A percentile compares a stretch with the other conserved stretches of the same genome.
phyloP scores from a whole-genome alignment of 768 basidiomycete species.

The Lenzites betulinus region DNA sequence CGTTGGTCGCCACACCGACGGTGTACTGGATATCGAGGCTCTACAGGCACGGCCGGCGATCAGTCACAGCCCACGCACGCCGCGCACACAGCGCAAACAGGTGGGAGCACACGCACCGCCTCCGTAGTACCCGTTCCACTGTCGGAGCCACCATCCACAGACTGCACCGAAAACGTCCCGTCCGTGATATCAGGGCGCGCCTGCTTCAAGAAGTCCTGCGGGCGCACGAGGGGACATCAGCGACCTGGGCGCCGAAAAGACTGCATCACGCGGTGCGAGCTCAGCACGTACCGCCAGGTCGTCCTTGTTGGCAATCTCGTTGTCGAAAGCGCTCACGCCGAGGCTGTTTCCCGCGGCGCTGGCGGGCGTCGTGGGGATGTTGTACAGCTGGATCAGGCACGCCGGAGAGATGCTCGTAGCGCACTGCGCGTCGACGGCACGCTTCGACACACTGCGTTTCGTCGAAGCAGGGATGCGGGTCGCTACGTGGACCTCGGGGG shows the following conservation, averaged over 20 bases:
- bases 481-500: no score
- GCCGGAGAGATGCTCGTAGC: conserved; percentile 27
- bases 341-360: conserved; percentile 31
- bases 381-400: conserved; percentile 37
- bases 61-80: no score
- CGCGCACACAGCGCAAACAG: no score
- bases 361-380: conserved; percentile 37
- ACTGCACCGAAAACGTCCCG: conserved; percentile 29
- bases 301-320: conserved; percentile 33
- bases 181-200: conserved; percentile 27
- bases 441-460: conserved; percentile 1
- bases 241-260: no score
- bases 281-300: conserved; percentile 30
- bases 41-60: conserved; percentile 42
- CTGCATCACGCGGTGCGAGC: conserved; percentile 27
- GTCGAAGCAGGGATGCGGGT: not conserved
- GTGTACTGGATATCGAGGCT: conserved; percentile 42
- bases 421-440: conserved; percentile 23
- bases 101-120: conserved; percentile 34
- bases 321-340: conserved; percentile 36
- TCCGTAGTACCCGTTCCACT: conserved; percentile 37
- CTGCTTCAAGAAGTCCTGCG: conserved; percentile 31
- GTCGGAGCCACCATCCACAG: conserved; percentile 34
- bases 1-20: conserved; percentile 36
- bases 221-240: no score